Evolutionary conservation across 2,329 filamentous ascomycete species (phyloP).

Genomic region (Pseudogymnoascus sp.): DNA sequence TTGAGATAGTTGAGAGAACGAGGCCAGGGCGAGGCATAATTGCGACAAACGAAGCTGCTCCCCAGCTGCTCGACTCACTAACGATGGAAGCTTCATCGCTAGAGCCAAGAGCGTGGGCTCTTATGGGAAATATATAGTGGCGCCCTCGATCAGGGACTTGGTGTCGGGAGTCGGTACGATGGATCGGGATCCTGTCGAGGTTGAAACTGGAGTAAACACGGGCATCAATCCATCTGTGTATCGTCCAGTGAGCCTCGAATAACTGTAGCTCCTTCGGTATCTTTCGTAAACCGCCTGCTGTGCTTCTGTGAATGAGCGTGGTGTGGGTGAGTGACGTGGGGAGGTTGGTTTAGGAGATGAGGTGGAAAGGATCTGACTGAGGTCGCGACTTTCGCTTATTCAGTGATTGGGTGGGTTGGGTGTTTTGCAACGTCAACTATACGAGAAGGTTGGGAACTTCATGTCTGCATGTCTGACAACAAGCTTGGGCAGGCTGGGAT

Average conservation of each 20-base stretch:
- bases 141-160: conserved; percentile 9
- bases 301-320: conserved; percentile 12
- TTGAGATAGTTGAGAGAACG: conserved; percentile 35
- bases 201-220: conserved; percentile 7
- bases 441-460: conserved; percentile 7
- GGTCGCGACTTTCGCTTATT: conserved; percentile 4
- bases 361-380: conserved; percentile 7
- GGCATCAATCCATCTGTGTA: conserved; percentile 9
- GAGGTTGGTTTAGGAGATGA: background rate
- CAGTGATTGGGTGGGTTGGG: conserved; percentile 1
- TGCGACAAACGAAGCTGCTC: conserved; percentile 30
- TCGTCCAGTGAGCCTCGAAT: background rate
- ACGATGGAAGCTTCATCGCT: conserved; percentile 29
- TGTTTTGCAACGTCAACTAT: conserved; percentile 1
- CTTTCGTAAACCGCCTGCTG: background rate
- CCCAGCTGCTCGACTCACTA: conserved; percentile 23
- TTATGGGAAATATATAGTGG: conserved; percentile 10
- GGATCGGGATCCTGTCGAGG: background rate
- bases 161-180: background rate
- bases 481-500: background rate
- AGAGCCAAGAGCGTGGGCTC: conserved; percentile 15
- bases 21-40: conserved; percentile 33
- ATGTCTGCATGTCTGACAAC: background rate
- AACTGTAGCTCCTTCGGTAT: background rate
- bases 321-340: conserved; percentile 6